Evolutionary conservation across 73 alveolate genomes (phyloP), one percentile per base, ranked within the genome.

Genomic region (Breviolum minutum): DNA sequence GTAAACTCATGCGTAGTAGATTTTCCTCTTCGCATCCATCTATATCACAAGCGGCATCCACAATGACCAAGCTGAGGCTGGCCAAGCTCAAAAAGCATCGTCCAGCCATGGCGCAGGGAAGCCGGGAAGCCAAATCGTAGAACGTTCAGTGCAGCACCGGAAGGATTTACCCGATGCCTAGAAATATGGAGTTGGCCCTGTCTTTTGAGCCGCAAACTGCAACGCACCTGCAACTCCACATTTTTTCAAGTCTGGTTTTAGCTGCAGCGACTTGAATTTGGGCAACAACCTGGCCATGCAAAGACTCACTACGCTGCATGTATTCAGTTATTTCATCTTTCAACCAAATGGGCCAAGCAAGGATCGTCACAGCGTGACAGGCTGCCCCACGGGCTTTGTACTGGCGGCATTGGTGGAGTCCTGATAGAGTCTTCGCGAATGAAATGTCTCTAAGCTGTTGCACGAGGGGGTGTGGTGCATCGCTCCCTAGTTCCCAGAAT

Each of bases 151-250:
- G 70, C 30, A 32, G 79, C 94, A 85, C 94, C 94, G 94, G 94
- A 85, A 62, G 94, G 94, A 60, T 85, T 85, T 85, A 62, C 94
- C 94, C 94, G 94, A 26, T 63, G 79, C 94, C 73, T 9, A 10
- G 86, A 77, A 9, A 61, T 17, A 60, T 82, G 69, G 73, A 40
- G n/a, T 30, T 27, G 68, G 69, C 64, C 87, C 26, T 11, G 68
- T 8, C 74, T 14, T 32, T 79, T 79, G 87, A 79, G 66, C 87
- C 87, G 48, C 87, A 63, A 32, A 64, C 87, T 29, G 66, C 27
- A 12, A 20, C 4, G 9, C 5, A 3, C 5, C 54, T 40, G 54
- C 54, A 40, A 40, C 54, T 40, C 54, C 54, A 40, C 54, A 3
- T 0, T 40, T 40, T 40, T 40, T 40, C 54, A 40, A 40, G 54